These are phyloP conservation scores for Pseudomicrostroma phylloplanum DNA, from an alignment of 1,284 basidiomycete genomes.

Conservation along the genomic window DNA sequence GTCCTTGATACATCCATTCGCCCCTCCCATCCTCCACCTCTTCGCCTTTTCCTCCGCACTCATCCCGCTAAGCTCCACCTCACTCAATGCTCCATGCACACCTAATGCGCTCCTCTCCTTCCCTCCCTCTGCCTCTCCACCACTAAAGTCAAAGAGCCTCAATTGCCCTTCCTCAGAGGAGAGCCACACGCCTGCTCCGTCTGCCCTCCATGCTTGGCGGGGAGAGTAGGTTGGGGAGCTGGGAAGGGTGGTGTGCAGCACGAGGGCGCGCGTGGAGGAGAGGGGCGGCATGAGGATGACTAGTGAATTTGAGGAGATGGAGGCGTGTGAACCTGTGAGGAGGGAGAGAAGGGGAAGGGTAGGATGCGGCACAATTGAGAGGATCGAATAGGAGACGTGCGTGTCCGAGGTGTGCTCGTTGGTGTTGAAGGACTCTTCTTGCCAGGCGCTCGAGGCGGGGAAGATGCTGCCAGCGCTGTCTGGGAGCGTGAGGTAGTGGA, in stretches of 20 bases:
- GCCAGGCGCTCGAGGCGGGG: conserved; percentile 19
- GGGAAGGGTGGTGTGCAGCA: conserved; percentile 32
- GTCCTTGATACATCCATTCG: conserved; percentile 4
- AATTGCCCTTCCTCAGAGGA: conserved; percentile 41
- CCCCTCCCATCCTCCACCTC: background rate
- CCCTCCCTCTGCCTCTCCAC: background rate
- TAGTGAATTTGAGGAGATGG: conserved; percentile 16
- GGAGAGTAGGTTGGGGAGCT: conserved; percentile 23
- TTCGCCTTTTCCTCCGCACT: conserved; percentile 6
- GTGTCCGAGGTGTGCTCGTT: conserved; percentile 31
- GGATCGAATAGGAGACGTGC: conserved; percentile 41
- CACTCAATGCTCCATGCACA: background rate
- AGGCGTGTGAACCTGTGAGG: conserved; percentile 32
- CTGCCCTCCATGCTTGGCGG: conserved; percentile 32
- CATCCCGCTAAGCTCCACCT: background rate
- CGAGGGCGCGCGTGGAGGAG: conserved; percentile 20
- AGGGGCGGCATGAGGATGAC: conserved; percentile 34
- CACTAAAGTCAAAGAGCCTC: conserved; percentile 13
- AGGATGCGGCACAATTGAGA: conserved; percentile 38
- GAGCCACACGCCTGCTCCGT: conserved; percentile 34
- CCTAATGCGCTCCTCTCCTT: conserved; percentile 2
- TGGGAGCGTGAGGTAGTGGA: conserved; percentile 41
- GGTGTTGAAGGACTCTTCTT: conserved; percentile 34
- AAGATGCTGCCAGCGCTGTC: conserved; percentile 13
- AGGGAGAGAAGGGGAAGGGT: conserved; percentile 29